Conservation (phyloP, 1,284 basidiomycete species). For the Apiotrichum sp. region DNA sequence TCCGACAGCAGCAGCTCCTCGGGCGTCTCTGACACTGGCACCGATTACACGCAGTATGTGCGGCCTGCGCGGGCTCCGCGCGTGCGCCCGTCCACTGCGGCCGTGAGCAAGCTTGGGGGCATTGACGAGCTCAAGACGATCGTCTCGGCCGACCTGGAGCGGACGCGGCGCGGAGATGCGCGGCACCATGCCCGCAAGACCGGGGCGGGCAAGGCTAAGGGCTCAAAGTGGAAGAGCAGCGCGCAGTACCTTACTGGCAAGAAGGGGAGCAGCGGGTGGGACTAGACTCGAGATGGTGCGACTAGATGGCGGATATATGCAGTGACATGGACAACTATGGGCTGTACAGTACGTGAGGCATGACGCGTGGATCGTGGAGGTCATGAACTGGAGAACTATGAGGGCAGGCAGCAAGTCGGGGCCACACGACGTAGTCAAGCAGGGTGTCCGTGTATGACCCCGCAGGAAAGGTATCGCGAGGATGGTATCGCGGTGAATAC, state of each 20-base stretch:
- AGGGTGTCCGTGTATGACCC: too few species aligned
- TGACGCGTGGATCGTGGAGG: too few species aligned
- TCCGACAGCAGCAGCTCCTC: conserved; percentile 16
- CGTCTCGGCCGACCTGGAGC: conserved; percentile 61
- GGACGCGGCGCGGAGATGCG: conserved; percentile 59
- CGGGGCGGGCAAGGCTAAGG: conserved; percentile 58
- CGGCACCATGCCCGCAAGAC: conserved; percentile 66
- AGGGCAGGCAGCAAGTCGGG: too few species aligned
- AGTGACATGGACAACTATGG: too few species aligned
- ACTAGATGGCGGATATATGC: too few species aligned
- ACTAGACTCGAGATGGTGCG: neutral
- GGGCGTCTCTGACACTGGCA: conserved; percentile 24
- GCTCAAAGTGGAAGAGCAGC: conserved; percentile 79
- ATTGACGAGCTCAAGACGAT: conserved; percentile 50
- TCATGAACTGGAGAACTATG: too few species aligned
- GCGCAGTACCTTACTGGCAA: conserved; percentile 59
- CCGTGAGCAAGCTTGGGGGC: conserved; percentile 19
- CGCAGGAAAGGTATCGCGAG: too few species aligned
- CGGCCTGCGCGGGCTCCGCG: conserved; percentile 16
- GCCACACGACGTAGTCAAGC: too few species aligned
- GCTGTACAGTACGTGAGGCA: too few species aligned
- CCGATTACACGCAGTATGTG: conserved; percentile 39
- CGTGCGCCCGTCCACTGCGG: conserved; percentile 2
- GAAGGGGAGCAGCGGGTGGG: conserved; percentile 24
- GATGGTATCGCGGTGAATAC: too few species aligned